These are phyloP conservation scores for Rhynchospora tenuis DNA, from an alignment of 176 grass and related monocot species.

Conservation along the genomic window DNA sequence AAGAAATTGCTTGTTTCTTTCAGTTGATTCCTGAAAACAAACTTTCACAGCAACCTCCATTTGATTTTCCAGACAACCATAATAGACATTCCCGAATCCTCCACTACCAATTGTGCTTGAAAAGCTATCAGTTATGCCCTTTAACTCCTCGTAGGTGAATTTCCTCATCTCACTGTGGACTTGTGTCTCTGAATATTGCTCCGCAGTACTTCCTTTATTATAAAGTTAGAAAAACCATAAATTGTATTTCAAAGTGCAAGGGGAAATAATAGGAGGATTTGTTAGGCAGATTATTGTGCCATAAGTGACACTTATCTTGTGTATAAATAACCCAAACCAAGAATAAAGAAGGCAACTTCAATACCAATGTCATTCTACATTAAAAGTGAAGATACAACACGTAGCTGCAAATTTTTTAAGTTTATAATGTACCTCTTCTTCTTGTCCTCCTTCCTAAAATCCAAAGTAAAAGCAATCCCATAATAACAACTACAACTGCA, in stretches of 20 bases:
- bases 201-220: no score
- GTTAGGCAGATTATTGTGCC: no score
- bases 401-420: no score
- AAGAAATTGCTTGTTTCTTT: slow-evolving; percentile 18
- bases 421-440: neutral
- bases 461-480: neutral
- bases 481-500: slow-evolving; percentile 28
- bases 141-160: slow-evolving; percentile 20
- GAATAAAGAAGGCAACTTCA: no score
- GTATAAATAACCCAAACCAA: no score
- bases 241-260: no score
- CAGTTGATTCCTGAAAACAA: neutral
- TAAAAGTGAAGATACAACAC: no score
- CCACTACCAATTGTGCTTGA: slow-evolving; percentile 16
- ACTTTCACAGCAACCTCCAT: slow-evolving; percentile 30
- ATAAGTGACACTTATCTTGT: no score
- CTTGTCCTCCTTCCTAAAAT: slow-evolving; percentile 26
- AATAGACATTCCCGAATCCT: slow-evolving; percentile 25
- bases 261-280: no score
- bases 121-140: slow-evolving; percentile 28
- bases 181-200: neutral
- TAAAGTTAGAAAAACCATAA: no score
- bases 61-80: slow-evolving; percentile 11
- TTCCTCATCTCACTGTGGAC: neutral
- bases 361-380: no score